Conservation (phyloP, 169 alveolate genomes). For the Plasmodium reichenowi region DNA sequence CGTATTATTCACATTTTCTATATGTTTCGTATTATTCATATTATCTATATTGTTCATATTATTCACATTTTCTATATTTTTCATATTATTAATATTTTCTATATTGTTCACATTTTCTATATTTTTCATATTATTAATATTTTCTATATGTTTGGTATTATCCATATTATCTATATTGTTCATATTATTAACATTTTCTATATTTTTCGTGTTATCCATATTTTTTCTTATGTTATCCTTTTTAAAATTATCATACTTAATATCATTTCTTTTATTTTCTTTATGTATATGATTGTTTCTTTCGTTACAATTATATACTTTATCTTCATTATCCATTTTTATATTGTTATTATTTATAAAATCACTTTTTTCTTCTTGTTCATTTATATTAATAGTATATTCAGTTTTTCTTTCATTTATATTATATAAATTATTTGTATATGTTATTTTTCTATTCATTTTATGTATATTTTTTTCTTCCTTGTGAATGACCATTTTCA, state of each 20-base stretch:
- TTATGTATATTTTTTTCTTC: neutral
- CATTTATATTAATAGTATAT: neutral
- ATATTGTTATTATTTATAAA: neutral
- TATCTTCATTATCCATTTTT: neutral
- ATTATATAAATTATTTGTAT: neutral
- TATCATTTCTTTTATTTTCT: neutral
- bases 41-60: too few relatives aligned
- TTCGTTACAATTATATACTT: neutral
- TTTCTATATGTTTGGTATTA: too few relatives aligned
- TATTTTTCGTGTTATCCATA: neutral
- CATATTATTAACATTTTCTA: too few relatives aligned
- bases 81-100: too few relatives aligned
- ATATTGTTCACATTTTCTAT: too few relatives aligned
- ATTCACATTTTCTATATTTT: too few relatives aligned
- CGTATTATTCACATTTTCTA: too few relatives aligned
- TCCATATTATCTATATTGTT: too few relatives aligned
- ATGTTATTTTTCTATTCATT: neutral
- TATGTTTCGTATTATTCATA: too few relatives aligned
- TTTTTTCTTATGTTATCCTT: neutral
- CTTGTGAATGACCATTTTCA: neutral
- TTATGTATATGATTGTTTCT: neutral
- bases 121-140: too few relatives aligned
- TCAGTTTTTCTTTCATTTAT: slow-evolving; percentile 1
- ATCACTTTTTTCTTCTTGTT: neutral
- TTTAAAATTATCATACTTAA: too few relatives aligned